Evolutionary conservation across 2,329 filamentous ascomycete species (phyloP), one percentile per base, ranked within the genome.

Genomic region (Pyrenophora seminiperda): DNA sequence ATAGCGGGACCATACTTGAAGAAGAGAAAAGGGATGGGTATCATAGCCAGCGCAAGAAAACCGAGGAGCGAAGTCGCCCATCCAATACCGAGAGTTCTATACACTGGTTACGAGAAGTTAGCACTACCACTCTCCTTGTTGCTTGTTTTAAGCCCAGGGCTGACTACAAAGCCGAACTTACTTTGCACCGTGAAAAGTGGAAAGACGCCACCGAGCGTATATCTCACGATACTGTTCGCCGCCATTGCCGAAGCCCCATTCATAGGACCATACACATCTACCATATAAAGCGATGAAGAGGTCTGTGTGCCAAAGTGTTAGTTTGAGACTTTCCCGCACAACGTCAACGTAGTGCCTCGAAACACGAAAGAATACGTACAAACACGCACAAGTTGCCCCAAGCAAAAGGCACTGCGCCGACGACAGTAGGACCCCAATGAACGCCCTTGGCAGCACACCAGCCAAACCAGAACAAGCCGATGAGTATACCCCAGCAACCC

Each of bases 311-410:
- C 5, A 15, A 5, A n/a, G n/a, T 11, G 6, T n/a, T 10, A 24
- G 22, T 36, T 13, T 36, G 38, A 10, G 5, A 14, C n/a, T n/a
- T n/a, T n/a, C n/a, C n/a, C n/a, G n/a, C n/a, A n/a, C n/a, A n/a
- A n/a, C n/a, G n/a, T n/a, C n/a, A 15, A 24, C 4, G 10, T 9
- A 32, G 19, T 9, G n/a, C n/a, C 7, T 6, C 5, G 17, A 11
- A 4, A n/a, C 11, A 18, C n/a, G n/a, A n/a, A n/a, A n/a, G n/a
- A 19, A 11, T 32, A 68, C 69, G 77, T 75, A 84, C 76, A 58
- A 86, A 86, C 2, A 87, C 73, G 51, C 78, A 82, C 1, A 86
- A 67, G 57, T 85, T 85, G 1, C 83, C 83, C 77, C 80, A 84
- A 0, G 81, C 81, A 59, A 86, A 86, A 0, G 79, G 74, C 2